Percentiles rank a stretch among this genome's conserved stretches.
Conservation (phyloP, 2,329 filamentous ascomycete species). For the Calonectria montana region DNA sequence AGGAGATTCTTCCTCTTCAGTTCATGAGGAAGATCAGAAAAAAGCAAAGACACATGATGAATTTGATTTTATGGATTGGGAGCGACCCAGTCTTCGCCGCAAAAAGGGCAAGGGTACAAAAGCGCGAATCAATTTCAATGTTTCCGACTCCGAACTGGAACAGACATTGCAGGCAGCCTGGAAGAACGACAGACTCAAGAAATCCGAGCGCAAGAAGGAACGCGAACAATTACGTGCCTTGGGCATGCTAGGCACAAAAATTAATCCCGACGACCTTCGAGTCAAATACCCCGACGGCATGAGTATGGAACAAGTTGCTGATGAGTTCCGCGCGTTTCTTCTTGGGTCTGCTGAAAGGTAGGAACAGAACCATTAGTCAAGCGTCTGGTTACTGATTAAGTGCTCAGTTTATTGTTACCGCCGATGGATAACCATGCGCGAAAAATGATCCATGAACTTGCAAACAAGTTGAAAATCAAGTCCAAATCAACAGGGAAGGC, state of each 20-base stretch:
- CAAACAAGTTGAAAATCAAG: conserved; percentile 79
- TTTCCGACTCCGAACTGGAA: conserved; percentile 76
- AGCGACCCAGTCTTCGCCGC: conserved; percentile 72
- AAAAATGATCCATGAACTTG: conserved; percentile 83
- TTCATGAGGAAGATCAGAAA: conserved; percentile 43
- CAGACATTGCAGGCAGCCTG: conserved; percentile 68
- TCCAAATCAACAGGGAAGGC: conserved; percentile 86
- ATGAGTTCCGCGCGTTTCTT: conserved; percentile 80
- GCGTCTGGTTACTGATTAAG: conserved; percentile 19
- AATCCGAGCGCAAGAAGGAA: conserved; percentile 75
- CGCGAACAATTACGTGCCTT: conserved; percentile 76
- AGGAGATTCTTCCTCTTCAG: conserved; percentile 31
- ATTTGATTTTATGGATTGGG: conserved; percentile 88
- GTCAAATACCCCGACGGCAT: conserved; percentile 81
- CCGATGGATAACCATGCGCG: conserved; percentile 85
- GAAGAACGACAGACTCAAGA: conserved; percentile 77
- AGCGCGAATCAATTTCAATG: conserved; percentile 61
- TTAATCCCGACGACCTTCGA: conserved; percentile 68
- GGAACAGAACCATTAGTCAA: conserved; percentile 38
- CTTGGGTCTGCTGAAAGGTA: conserved; percentile 72
- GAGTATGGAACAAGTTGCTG: conserved; percentile 74
- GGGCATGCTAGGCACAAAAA: conserved; percentile 72
- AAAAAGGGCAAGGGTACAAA: conserved; percentile 73
- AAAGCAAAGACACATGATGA: conserved; percentile 64
- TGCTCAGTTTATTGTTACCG: conserved; percentile 75